phyloP scores from a whole-genome alignment of 164 flowering plant genomes.

The Warburgia ugandensis region DNA sequence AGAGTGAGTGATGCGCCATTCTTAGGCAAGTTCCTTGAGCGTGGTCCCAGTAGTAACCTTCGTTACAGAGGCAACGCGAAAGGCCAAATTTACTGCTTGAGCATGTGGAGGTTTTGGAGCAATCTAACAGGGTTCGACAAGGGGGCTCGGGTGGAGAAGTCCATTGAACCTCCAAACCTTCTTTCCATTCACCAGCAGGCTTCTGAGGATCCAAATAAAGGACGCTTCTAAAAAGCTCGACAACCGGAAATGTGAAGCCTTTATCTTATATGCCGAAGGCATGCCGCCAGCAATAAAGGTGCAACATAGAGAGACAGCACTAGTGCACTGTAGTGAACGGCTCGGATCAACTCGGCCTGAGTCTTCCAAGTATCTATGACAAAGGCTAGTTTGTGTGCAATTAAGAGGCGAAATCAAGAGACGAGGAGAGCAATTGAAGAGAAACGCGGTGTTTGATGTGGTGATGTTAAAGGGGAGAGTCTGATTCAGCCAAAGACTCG shows the following conservation, averaged over 20 bases:
- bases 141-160: conserved; percentile 46
- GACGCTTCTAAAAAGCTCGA: conserved; percentile 55
- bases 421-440: conserved; percentile 58
- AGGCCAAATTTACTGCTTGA: not conserved
- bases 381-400: conserved; percentile 51
- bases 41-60: conserved; percentile 41
- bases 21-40: conserved; percentile 31
- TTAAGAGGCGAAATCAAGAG: conserved; percentile 60
- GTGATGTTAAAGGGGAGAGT: conserved; percentile 57
- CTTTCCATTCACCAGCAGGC: conserved; percentile 45
- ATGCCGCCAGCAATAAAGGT: conserved; percentile 59
- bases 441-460: conserved; percentile 53
- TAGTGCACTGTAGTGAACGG: conserved; percentile 3
- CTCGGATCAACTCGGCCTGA: conserved; percentile 25
- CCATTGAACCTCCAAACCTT: conserved; percentile 75
- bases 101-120: conserved; percentile 20
- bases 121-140: conserved; percentile 42
- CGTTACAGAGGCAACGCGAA: conserved; percentile 41
- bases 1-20: conserved; percentile 7
- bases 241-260: conserved; percentile 61
- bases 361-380: conserved; percentile 41
- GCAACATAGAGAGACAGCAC: conserved; percentile 32
- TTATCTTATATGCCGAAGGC: conserved; percentile 65
- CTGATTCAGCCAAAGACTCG: conserved; percentile 52
- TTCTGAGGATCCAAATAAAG: conserved; percentile 34